These are phyloP conservation scores for Sistotremastrum suecicum DNA, from an alignment of 768 basidiomycete genomes.

Conservation along the genomic window DNA sequence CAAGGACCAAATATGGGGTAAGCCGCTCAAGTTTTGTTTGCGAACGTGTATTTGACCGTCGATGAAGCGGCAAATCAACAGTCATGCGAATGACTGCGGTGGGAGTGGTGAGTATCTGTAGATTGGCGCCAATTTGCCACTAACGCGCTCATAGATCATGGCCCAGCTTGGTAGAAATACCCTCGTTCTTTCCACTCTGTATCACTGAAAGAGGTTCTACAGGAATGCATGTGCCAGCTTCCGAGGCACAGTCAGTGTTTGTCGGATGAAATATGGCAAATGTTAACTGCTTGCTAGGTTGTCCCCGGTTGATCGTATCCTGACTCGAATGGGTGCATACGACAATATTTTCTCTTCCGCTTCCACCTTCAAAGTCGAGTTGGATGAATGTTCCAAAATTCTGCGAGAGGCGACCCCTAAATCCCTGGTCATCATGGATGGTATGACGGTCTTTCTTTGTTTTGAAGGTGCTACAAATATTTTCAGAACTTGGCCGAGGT, in stretches of 20 bases:
- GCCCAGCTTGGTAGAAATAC: conserved; percentile 58
- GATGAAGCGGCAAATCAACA: conserved; percentile 59
- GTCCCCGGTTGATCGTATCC: conserved; percentile 80
- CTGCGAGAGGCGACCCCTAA: conserved; percentile 86
- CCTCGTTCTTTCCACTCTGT: no score
- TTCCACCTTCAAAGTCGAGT: conserved; percentile 96
- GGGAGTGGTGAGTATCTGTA: conserved; percentile 48
- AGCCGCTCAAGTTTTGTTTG: conserved; percentile 13
- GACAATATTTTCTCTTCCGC: conserved; percentile 93
- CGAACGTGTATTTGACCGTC: neutral
- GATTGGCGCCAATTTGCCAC: neutral
- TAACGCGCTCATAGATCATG: conserved; percentile 47
- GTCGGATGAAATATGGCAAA: neutral
- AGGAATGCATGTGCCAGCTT: conserved; percentile 78
- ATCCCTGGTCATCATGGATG: conserved; percentile 90
- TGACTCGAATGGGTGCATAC: conserved; percentile 97
- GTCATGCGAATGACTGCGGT: conserved; percentile 94
- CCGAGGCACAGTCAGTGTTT: conserved; percentile 47
- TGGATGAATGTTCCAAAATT: conserved; percentile 96
- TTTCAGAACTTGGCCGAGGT: conserved; percentile 82
- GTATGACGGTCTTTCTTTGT: conserved; percentile 26
- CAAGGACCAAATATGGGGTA: conserved; percentile 82
- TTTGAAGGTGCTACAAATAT: neutral
- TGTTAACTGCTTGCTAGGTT: conserved; percentile 29
- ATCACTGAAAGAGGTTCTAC: no score